Percentiles rank a stretch among this genome's conserved stretches.
phyloP scores from a whole-genome alignment of 805 yeast genomes.

The Ogataea zsoltii region DNA sequence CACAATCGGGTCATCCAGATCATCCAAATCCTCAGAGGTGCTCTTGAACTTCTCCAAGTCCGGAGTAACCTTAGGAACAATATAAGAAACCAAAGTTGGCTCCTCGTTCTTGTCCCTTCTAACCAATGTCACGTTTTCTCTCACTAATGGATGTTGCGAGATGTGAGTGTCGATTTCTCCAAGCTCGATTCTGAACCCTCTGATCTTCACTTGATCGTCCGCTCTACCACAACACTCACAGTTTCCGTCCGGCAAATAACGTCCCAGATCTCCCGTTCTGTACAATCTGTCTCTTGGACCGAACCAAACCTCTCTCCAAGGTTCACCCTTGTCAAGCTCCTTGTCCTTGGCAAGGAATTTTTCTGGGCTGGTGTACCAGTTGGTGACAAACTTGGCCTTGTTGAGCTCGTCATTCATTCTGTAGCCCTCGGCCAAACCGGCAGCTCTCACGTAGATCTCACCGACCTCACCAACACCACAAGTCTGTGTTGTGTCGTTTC shows the following conservation, averaged over 20 bases:
- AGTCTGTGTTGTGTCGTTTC: slow-evolving; percentile 82
- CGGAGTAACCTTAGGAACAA: slow-evolving; percentile 69
- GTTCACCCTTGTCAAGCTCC: slow-evolving; percentile 43
- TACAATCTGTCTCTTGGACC: slow-evolving; percentile 96
- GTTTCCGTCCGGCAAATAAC: slow-evolving; percentile 95
- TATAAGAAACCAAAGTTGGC: slow-evolving; percentile 84
- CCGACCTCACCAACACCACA: slow-evolving; percentile 99
- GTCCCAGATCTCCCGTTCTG: slow-evolving; percentile 96
- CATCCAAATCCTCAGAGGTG: slow-evolving; percentile 46
- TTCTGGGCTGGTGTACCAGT: slow-evolving; percentile 80
- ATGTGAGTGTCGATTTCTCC: slow-evolving; percentile 98
- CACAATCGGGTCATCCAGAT: slow-evolving; percentile 65
- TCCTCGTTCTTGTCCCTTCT: slow-evolving; percentile 91
- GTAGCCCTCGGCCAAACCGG: slow-evolving; percentile 96
- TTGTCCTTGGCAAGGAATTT: slow-evolving; percentile 64
- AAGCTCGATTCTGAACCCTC: slow-evolving; percentile 97
- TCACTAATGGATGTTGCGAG: slow-evolving; percentile 87
- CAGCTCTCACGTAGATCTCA: slow-evolving; percentile 97
- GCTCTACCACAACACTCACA: slow-evolving; percentile 99
- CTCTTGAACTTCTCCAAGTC: slow-evolving; percentile 52
- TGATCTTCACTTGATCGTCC: slow-evolving; percentile 96
- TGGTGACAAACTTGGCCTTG: slow-evolving; percentile 80
- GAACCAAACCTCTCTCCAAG: slow-evolving; percentile 80
- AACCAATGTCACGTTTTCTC: slow-evolving; percentile 92
- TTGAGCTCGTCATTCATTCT: slow-evolving; percentile 88